phyloP scores from a whole-genome alignment of 192 early-diverging fungal genomes.

The Dimargaris xerosporica region DNA sequence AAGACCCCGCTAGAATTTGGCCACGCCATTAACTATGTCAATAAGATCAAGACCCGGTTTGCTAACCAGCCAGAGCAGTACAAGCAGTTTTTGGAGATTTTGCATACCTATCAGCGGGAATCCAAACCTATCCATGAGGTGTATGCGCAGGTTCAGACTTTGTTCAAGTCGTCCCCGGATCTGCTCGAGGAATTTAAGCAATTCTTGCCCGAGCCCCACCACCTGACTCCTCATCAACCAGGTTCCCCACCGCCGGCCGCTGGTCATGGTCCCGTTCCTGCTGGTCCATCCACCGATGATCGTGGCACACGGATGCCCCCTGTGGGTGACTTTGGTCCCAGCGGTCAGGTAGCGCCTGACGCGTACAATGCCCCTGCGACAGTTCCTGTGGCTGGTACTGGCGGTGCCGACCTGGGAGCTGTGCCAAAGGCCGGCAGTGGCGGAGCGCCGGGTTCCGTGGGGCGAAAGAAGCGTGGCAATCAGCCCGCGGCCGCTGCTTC shows the following conservation, averaged over 20 bases:
- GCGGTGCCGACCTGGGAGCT: background rate
- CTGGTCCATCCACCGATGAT: background rate
- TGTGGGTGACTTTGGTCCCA: slow-evolving; percentile 37
- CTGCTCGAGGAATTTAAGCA: slow-evolving; percentile 96
- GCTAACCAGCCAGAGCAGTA: slow-evolving; percentile 86
- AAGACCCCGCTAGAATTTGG: slow-evolving; percentile 85
- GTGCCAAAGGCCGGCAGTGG: background rate
- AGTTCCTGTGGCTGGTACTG: too few species aligned
- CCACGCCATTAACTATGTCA: slow-evolving; percentile 98
- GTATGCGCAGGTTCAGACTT: slow-evolving; percentile 78
- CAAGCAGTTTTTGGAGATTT: slow-evolving; percentile 92
- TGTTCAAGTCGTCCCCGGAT: slow-evolving; percentile 78
- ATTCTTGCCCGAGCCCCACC: slow-evolving; percentile 82
- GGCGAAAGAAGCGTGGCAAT: background rate
- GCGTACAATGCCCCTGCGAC: slow-evolving; percentile 11
- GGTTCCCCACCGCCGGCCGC: slow-evolving; percentile 18
- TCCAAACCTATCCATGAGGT: slow-evolving; percentile 94
- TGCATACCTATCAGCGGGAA: slow-evolving; percentile 97
- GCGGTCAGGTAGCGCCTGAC: slow-evolving; percentile 7
- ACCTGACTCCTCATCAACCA: slow-evolving; percentile 22
- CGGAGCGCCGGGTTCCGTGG: slow-evolving; percentile 4
- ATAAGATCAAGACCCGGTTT: slow-evolving; percentile 98
- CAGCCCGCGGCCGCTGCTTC: background rate
- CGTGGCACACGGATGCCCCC: slow-evolving; percentile 31
- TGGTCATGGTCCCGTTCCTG: slow-evolving; percentile 20